These are phyloP conservation scores for Arabis hirsuta DNA, from an alignment of 345 rosid species.

Conservation along the genomic window DNA sequence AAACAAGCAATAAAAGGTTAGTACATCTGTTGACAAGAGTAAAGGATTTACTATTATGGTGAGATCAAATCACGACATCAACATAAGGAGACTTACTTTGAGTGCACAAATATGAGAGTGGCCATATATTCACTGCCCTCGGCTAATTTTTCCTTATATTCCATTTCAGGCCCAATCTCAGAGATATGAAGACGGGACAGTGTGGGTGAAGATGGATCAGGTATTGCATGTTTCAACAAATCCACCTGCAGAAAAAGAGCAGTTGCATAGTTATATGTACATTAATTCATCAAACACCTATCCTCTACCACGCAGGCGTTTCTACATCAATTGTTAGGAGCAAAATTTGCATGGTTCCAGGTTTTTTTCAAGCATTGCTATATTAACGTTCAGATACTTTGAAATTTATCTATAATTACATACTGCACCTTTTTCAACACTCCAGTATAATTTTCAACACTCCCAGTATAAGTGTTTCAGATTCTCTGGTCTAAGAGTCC, in stretches of 20 bases:
- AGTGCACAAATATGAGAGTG: conserved; percentile 75
- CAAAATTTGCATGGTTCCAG: neutral
- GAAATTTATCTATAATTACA: no score
- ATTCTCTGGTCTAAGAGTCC: no score
- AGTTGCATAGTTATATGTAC: neutral
- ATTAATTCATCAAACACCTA: neutral
- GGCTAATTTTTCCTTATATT: conserved; percentile 51
- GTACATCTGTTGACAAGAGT: conserved; percentile 10
- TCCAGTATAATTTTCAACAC: no score
- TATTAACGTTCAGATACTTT: neutral
- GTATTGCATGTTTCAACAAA: conserved; percentile 79
- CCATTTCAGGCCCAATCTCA: conserved; percentile 56
- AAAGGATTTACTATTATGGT: neutral
- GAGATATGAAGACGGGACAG: conserved; percentile 53
- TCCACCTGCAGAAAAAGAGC: conserved; percentile 61
- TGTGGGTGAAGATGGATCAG: conserved; percentile 72
- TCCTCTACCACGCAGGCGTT: neutral
- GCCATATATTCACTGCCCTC: conserved; percentile 71
- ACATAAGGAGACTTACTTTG: conserved; percentile 60
- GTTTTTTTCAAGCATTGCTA: neutral
- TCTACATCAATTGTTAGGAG: neutral
- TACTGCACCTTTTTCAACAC: no score
- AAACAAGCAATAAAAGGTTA: neutral
- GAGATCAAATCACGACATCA: neutral
- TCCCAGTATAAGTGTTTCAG: no score